A percentile compares a stretch with the other conserved stretches of the same genome.
These are phyloP conservation scores for Lachancea mirantina DNA, from an alignment of 805 yeast species.

Conservation along the genomic window DNA sequence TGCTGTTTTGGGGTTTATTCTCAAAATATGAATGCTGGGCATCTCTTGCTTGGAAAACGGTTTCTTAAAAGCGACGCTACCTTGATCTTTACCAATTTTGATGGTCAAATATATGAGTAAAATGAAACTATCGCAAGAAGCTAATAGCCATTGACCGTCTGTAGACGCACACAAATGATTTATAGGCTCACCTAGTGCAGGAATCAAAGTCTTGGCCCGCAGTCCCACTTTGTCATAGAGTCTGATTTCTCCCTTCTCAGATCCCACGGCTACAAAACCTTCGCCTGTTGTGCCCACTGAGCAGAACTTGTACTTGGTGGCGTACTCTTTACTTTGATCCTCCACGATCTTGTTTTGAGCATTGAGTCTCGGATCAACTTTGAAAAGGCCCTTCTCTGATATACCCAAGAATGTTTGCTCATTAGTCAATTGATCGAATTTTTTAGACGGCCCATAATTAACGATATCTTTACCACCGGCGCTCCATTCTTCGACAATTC, in stretches of 20 bases:
- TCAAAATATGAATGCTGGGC: constrained; percentile 63
- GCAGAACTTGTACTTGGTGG: constrained; percentile 48
- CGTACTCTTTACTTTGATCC: constrained; percentile 46
- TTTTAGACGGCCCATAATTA: constrained; percentile 61
- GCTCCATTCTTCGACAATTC: constrained; percentile 82
- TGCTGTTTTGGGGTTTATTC: constrained; percentile 63
- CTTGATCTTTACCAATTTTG: constrained; percentile 53
- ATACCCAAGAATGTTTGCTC: constrained; percentile 74
- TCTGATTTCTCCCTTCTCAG: constrained; percentile 67
- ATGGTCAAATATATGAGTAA: constrained; percentile 62
- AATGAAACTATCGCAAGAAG: constrained; percentile 68
- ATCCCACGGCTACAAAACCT: constrained; percentile 73
- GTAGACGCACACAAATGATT: constrained; percentile 62
- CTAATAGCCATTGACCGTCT: constrained; percentile 76
- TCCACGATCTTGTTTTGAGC: constrained; percentile 52
- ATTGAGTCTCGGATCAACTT: constrained; percentile 69
- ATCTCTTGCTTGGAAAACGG: constrained; percentile 57
- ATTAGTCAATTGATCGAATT: constrained; percentile 63
- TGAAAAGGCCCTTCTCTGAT: constrained; percentile 57
- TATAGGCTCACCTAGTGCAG: constrained; percentile 75
- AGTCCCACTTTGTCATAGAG: constrained; percentile 66
- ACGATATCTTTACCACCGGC: constrained; percentile 45
- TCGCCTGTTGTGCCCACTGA: constrained; percentile 62
- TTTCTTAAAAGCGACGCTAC: constrained; percentile 54
- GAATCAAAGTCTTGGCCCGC: constrained; percentile 70